phyloP scores from a whole-genome alignment of 2,329 filamentous ascomycete species.

The Chaetomium globosum region DNA sequence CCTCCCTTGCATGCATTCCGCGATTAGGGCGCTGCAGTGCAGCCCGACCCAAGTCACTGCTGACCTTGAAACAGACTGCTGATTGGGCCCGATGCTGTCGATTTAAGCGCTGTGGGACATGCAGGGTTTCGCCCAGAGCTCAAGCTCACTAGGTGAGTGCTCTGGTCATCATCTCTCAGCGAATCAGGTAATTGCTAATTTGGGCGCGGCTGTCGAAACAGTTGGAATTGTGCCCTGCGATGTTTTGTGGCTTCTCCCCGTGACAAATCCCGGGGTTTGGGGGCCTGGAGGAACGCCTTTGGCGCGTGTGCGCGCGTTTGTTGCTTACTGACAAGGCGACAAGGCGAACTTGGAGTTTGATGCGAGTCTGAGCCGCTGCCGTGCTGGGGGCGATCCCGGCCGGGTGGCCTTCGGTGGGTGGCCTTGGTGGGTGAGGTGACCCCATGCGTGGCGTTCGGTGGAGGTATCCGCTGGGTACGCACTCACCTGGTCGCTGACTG shows the following conservation, averaged over 20 bases:
- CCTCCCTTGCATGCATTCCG: neutral
- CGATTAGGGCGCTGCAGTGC: neutral
- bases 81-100: slow-evolving; percentile 16
- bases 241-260: neutral
- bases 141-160: too few relatives aligned
- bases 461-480: neutral
- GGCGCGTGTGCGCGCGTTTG: slow-evolving; percentile 2
- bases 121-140: neutral
- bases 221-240: neutral
- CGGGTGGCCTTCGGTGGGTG: neutral
- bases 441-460: neutral
- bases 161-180: neutral
- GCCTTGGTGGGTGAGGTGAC: neutral
- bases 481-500: neutral
- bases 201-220: slow-evolving; percentile 6
- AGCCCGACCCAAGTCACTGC: neutral
- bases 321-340: neutral
- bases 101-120: slow-evolving; percentile 23
- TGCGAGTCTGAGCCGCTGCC: neutral
- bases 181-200: slow-evolving; percentile 11
- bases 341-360: neutral
- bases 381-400: neutral
- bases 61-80: slow-evolving; percentile 25
- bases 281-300: neutral
- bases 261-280: neutral